Percentiles rank a stretch among this genome's conserved stretches.
phyloP scores from a whole-genome alignment of 768 basidiomycete species.

The Clitopilus hobsonii region DNA sequence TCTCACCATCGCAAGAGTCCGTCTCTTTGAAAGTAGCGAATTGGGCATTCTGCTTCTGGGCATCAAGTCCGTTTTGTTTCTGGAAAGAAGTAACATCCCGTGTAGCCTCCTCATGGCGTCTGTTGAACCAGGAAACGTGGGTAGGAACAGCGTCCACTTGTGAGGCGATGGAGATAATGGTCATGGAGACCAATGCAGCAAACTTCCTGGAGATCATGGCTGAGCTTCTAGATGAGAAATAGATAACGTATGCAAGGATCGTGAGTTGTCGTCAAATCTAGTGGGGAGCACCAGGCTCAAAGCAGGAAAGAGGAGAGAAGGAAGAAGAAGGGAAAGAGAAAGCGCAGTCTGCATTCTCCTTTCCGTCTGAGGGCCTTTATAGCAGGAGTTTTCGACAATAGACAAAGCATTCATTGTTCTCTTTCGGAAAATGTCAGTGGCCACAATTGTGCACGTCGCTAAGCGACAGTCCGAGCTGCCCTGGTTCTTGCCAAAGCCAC shows the following conservation, averaged over 20 bases:
- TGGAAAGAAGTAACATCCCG: slow-evolving; percentile 4
- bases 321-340: background rate
- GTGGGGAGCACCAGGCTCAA: slow-evolving; percentile 1
- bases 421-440: background rate
- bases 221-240: background rate
- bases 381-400: background rate
- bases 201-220: background rate
- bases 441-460: background rate
- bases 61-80: slow-evolving; percentile 42
- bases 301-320: background rate
- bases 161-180: slow-evolving; percentile 17
- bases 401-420: background rate
- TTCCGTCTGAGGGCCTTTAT: background rate
- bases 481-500: background rate
- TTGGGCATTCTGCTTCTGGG: slow-evolving; percentile 43
- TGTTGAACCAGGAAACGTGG: slow-evolving; percentile 18
- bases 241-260: background rate
- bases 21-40: slow-evolving; percentile 38
- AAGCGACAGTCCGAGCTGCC: background rate
- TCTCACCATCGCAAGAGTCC: slow-evolving; percentile 43
- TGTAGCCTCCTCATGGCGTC: slow-evolving; percentile 18
- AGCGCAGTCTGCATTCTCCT: background rate
- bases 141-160: slow-evolving; percentile 31
- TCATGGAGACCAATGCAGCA: background rate
- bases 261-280: background rate